Percentiles rank a stretch among this genome's conserved stretches.
Evolutionary conservation across 345 rosid genomes (phyloP).

Genomic region (Lumnitzera littorea): DNA sequence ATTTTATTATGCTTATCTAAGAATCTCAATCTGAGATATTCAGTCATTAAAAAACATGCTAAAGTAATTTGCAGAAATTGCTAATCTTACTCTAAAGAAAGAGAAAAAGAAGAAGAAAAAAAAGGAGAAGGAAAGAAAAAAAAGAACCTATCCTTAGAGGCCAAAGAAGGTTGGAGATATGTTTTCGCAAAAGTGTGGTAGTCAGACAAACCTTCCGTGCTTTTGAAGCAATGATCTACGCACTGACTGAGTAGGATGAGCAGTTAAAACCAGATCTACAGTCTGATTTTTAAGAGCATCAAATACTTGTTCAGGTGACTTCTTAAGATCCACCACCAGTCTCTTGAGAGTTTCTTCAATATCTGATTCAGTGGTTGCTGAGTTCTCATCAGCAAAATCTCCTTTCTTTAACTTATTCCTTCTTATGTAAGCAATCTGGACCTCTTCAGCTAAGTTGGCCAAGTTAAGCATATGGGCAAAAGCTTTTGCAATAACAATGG

Average conservation of each 20-base stretch:
- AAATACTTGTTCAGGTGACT: conserved; percentile 84
- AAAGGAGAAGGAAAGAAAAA: no score
- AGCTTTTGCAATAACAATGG: conserved; percentile 83
- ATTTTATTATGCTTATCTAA: no score
- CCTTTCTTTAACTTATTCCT: conserved; percentile 82
- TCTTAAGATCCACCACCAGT: conserved; percentile 68
- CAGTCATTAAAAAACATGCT: neutral
- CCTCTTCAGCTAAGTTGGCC: conserved; percentile 98
- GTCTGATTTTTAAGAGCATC: conserved; percentile 96
- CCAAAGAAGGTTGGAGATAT: no score
- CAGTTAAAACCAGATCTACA: conserved; percentile 93
- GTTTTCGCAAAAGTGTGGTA: no score
- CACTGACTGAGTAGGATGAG: conserved; percentile 96
- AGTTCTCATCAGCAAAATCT: conserved; percentile 77
- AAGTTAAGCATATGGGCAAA: conserved; percentile 96
- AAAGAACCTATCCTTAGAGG: no score
- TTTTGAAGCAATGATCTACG: conserved; percentile 98
- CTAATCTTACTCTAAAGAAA: no score
- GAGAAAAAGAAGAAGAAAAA: no score
- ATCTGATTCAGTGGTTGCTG: conserved; percentile 89
- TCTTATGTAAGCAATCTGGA: conserved; percentile 85
- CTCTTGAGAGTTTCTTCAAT: conserved; percentile 92
- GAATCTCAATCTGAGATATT: no score
- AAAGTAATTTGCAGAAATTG: neutral
- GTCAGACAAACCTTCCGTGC: conserved; percentile 61